A percentile compares a stretch with the other conserved stretches of the same genome.
phyloP scores from a whole-genome alignment of 345 rosid genomes.

The Mercurialis annua region DNA sequence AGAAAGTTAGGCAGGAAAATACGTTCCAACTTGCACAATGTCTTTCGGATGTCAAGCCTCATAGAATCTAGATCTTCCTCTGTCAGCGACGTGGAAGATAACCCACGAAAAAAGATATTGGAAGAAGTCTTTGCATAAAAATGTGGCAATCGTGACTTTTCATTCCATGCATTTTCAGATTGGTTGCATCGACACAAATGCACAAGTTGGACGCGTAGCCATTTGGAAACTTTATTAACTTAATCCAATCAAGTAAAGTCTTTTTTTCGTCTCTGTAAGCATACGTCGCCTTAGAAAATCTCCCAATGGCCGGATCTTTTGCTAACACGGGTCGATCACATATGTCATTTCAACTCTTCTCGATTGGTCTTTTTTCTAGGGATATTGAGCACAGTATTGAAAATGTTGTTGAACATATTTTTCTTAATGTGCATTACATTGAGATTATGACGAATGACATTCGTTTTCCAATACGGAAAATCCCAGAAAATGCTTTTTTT shows the following conservation, averaged over 20 bases:
- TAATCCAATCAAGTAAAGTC: background rate
- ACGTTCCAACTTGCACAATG: too few species aligned
- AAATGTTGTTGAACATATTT: background rate
- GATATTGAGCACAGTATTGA: background rate
- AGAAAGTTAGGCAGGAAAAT: too few species aligned
- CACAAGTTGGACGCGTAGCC: background rate
- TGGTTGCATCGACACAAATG: background rate
- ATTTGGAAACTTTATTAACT: too few species aligned
- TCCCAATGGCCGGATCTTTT: too few species aligned
- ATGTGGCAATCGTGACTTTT: too few species aligned
- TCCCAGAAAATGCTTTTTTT: background rate
- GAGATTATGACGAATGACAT: too few species aligned
- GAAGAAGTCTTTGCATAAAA: too few species aligned
- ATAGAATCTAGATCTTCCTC: background rate
- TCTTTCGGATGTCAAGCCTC: background rate
- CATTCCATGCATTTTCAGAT: background rate
- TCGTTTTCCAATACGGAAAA: background rate
- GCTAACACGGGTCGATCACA: background rate
- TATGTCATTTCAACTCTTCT: background rate
- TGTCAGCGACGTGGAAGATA: background rate
- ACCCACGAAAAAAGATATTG: background rate
- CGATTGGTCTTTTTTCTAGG: background rate
- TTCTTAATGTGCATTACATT: too few species aligned
- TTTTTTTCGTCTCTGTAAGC: background rate
- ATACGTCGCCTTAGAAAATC: background rate